Percentiles rank a stretch among this genome's conserved stretches.
Evolutionary conservation across 2,329 filamentous ascomycete species (phyloP).

Genomic region (Trichoderma semiorbis): DNA sequence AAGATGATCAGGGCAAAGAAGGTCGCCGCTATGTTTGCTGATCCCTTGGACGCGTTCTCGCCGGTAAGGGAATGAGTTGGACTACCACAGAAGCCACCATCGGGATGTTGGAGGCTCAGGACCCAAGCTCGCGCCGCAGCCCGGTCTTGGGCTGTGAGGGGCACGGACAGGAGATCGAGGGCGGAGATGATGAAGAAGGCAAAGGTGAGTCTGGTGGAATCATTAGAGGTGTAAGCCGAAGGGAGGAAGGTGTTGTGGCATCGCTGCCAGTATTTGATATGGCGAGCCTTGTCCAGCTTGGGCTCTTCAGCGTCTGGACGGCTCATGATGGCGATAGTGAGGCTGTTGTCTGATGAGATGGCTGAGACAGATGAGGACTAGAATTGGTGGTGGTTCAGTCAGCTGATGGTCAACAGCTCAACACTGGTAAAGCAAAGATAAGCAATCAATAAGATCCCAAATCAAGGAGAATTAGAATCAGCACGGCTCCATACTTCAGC

Average conservation of each 20-base stretch:
- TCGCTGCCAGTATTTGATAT: slow-evolving; percentile 89
- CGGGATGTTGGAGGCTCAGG: slow-evolving; percentile 77
- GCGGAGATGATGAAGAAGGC: slow-evolving; percentile 87
- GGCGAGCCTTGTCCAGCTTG: slow-evolving; percentile 57
- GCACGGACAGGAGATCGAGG: slow-evolving; percentile 71
- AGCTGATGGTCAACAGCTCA: background rate
- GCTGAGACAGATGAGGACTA: background rate
- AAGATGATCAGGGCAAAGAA: slow-evolving; percentile 82
- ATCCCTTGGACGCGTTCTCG: slow-evolving; percentile 44
- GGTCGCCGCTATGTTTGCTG: slow-evolving; percentile 77
- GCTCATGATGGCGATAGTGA: background rate
- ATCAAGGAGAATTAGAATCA: background rate
- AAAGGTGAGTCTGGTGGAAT: slow-evolving; percentile 85
- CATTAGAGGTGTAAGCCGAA: slow-evolving; percentile 77
- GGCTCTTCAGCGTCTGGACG: background rate
- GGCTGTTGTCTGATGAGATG: background rate
- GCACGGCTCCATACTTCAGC: background rate
- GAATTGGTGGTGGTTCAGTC: background rate
- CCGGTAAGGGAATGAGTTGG: slow-evolving; percentile 55
- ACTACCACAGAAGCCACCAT: slow-evolving; percentile 85
- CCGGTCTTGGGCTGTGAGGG: slow-evolving; percentile 48
- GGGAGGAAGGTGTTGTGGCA: slow-evolving; percentile 82
- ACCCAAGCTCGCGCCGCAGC: slow-evolving; percentile 66
- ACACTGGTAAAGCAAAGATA: background rate
- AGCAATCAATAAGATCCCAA: background rate